These are phyloP conservation scores for Pleurozium schreberi DNA, from an alignment of 225 moss, liverwort and hornwort genomes.

Conservation along the genomic window DNA sequence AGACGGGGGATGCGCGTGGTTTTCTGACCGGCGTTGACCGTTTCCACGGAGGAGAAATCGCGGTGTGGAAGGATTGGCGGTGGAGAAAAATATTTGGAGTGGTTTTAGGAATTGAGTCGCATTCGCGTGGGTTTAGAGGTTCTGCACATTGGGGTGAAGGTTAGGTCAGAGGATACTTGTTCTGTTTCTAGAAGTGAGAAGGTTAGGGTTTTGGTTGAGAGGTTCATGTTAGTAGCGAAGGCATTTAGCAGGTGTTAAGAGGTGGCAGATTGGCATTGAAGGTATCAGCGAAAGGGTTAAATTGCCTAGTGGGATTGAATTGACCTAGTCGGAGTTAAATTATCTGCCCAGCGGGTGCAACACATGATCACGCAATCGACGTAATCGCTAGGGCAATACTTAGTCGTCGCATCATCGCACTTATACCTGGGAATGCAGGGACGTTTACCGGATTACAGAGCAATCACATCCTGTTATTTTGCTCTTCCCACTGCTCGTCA, in stretches of 20 bases:
- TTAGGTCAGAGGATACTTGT: background rate
- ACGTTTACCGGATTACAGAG: conserved; percentile 10
- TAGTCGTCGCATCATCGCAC: background rate
- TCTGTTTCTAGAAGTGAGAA: background rate
- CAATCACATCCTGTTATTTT: background rate
- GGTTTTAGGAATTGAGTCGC: background rate
- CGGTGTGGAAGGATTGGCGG: background rate
- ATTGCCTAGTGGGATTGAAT: background rate
- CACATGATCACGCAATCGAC: background rate
- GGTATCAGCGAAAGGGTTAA: background rate
- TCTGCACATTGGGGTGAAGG: background rate
- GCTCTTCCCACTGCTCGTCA: background rate
- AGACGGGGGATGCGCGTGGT: background rate
- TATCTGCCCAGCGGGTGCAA: background rate
- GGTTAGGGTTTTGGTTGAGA: background rate
- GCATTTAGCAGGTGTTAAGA: background rate
- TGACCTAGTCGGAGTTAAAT: background rate
- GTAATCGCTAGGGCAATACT: background rate
- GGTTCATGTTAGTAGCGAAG: background rate
- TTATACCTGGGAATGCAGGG: conserved; percentile 40
- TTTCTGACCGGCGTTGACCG: background rate
- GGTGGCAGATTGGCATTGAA: background rate
- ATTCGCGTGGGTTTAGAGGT: background rate
- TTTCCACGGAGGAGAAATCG: background rate
- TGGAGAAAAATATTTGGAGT: background rate